Evolutionary conservation across 225 moss, liverwort and hornwort genomes (phyloP).

Genomic region (Pseudoscleropodium purum): DNA sequence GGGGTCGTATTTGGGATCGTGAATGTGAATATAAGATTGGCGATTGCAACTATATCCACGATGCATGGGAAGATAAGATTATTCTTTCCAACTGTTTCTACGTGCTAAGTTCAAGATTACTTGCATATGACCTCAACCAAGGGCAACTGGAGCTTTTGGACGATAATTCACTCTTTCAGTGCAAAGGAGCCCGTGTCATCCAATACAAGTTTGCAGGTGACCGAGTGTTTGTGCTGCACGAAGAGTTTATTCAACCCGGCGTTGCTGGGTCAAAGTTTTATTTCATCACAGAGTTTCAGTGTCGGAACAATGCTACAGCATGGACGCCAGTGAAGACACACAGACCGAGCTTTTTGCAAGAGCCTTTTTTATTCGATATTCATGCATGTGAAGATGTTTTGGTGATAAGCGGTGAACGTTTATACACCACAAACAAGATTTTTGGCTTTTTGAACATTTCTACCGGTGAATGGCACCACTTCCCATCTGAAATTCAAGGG

Average conservation of each 20-base stretch:
- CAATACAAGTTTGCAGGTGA: too few species aligned
- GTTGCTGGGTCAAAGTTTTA: not conserved
- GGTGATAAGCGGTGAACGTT: not conserved
- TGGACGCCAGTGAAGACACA: too few species aligned
- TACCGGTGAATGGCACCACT: not conserved
- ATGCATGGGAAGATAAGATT: too few species aligned
- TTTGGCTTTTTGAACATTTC: not conserved
- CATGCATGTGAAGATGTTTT: not conserved
- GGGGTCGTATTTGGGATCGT: too few species aligned
- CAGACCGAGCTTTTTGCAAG: not conserved
- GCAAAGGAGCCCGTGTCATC: fast-evolving
- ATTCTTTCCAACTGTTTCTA: not conserved
- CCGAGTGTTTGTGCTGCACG: not conserved
- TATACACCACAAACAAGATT: not conserved
- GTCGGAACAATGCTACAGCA: too few species aligned
- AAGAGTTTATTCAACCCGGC: not conserved
- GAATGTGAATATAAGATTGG: not conserved
- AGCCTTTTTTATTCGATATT: too few species aligned
- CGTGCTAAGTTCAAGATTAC: too few species aligned
- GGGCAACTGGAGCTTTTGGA: not conserved
- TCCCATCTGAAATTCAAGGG: fast-evolving
- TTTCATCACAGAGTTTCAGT: not conserved
- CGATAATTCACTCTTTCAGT: not conserved
- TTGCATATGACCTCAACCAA: not conserved
- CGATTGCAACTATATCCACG: not conserved